Evolutionary conservation across 2,329 filamentous ascomycete species (phyloP), one percentile per base, ranked within the genome.

Genomic region (Pseudocercospora vitis): DNA sequence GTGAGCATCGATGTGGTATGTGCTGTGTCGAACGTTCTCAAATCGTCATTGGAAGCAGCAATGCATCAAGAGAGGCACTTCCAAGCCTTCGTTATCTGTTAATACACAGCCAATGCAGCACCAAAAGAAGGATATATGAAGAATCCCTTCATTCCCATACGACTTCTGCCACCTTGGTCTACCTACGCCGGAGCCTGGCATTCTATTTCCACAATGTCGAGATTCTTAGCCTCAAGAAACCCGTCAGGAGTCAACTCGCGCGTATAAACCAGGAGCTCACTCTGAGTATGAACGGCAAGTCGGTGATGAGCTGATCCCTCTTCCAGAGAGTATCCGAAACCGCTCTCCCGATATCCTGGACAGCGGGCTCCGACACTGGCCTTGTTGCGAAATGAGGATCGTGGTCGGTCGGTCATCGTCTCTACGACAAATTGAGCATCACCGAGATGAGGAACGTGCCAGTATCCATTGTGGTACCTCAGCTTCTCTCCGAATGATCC

Each of bases 371-470:
- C 28, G 61, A 68, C 26, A 66, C 37, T 47, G 6, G 61, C 54
- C 31, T 68, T 61, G 24, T 68, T 67, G 23, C n/a, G 63, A 62
- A 35, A 68, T 63, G 35, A 65, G 68, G 16, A 68, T 44, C 11
- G 39, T 61, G 11, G 63, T 63, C 4, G 56, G 63, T 42, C 59
- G 57, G 18, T 45, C 16, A 19, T 53, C 50, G 14, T 37, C 18
- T 16, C 18, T 37, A 12, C 23, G 69, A 50, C 23, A 65, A 54
- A 3, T 55, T 53, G 18, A 48, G 28, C 12, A 69, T 54, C 24
- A 57, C 50, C 53, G 50, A 69, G 44, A 70, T 65, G 21, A 68
- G 54, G 32, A 69, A 67, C 19, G 58, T 9, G 6, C 65, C 63
- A 19, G 60, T 68, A 8, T 59, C 57, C 14, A 69, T 61, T 2